Evolutionary conservation across 1,284 basidiomycete species (phyloP), one percentile per base, ranked within the genome.

Genomic region (Puccinia horiana): DNA sequence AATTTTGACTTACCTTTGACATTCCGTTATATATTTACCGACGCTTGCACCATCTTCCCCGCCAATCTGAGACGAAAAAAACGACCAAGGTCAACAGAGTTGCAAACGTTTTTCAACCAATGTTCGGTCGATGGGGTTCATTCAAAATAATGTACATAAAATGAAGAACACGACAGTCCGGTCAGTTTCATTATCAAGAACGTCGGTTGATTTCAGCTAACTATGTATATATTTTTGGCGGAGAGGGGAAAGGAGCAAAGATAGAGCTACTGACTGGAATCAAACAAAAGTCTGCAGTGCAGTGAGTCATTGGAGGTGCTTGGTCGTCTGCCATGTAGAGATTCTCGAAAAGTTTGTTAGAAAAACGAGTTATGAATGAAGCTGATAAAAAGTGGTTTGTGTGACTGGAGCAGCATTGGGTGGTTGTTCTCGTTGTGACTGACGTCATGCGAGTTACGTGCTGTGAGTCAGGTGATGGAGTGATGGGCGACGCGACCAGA

Each of bases 211-310:
- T 4, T 20, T 16, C 35, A 29, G 5, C 20, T n/a, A 3, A 37
- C 52, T 18, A 23, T 6, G n/a, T 23, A 18, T 23, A 52, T 52
- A 18, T 23, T 6, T 52, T 52, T 18, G 16, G 8, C n/a, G 49
- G 49, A 52, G n/a, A 3, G 5, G 52, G n/a, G 26, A 12, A 56
- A 26, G 4, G 29, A 61, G 58, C 29, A 14, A 12, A 4, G 32
- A 52, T 14, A 9, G 49, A 23, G 49, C 49, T 32, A 61, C 44
- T 69, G 44, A 79, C 76, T 23, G 76, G 76, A 47, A 79, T 79
- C 35, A 79, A 70, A 54, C 76, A 79, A 79, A 79, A 79, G 52
- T 79, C 76, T 32, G 76, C 76, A 32, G 76, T 79, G 44, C 76
- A 79, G 52, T 58, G 58, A 14, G 58, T 61, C 58, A 61, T 61